A percentile compares a stretch with the other conserved stretches of the same genome.
Conservation (phyloP, 306 rosid genomes). For the Vigna hirtella region DNA sequence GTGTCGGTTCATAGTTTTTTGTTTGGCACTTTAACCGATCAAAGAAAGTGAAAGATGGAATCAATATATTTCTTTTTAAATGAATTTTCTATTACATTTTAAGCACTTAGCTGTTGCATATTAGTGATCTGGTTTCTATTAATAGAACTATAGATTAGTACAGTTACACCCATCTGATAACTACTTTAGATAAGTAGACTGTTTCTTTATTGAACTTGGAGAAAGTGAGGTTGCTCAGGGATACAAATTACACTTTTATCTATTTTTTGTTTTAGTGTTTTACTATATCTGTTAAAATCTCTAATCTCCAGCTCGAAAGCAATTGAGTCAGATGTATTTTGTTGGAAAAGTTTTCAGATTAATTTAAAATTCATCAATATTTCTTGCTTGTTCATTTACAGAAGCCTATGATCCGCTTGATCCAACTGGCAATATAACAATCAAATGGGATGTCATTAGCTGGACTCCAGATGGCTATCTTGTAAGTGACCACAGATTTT, state of each 20-base stretch:
- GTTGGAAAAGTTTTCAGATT: not conserved
- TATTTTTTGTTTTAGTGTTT: not conserved
- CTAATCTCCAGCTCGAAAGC: not conserved
- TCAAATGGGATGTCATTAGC: slow-evolving; percentile 88
- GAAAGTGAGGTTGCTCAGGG: slow-evolving; percentile 10
- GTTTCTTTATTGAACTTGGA: slow-evolving; percentile 14
- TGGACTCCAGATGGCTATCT: slow-evolving; percentile 98
- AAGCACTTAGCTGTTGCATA: not conserved
- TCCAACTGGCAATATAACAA: slow-evolving; percentile 89
- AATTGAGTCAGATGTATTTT: slow-evolving; percentile 13
- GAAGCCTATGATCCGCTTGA: slow-evolving; percentile 92
- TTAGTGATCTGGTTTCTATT: not conserved
- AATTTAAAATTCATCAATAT: slow-evolving; percentile 11
- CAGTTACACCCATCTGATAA: not conserved
- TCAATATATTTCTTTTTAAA: slow-evolving; percentile 5
- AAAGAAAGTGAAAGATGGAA: slow-evolving; percentile 11
- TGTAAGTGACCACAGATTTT: slow-evolving; percentile 63
- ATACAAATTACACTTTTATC: not conserved
- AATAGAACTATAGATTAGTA: not conserved
- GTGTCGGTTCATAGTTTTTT: slow-evolving; percentile 17
- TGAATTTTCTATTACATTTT: not conserved
- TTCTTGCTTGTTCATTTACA: slow-evolving; percentile 47
- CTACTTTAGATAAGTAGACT: not conserved
- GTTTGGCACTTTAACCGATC: slow-evolving; percentile 15
- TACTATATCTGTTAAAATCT: not conserved